A percentile compares a stretch with the other conserved stretches of the same genome.
Evolutionary conservation across 257 asterid genomes (phyloP).

Genomic region (Euphrasia confusa): DNA sequence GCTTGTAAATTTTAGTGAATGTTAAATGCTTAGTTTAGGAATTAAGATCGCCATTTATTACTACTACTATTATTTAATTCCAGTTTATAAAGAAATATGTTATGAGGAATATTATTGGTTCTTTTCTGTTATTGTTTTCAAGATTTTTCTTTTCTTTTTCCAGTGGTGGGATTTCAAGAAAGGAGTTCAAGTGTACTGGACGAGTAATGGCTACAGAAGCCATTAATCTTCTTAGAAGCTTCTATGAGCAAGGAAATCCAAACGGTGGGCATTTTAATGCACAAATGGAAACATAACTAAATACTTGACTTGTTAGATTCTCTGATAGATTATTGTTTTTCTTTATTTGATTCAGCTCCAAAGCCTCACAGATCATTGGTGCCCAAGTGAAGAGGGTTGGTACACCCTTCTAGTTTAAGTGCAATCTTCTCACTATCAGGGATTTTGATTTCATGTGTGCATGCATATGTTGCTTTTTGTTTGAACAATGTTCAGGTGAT

Average conservation of each 20-base stretch:
- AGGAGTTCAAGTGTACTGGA: conserved; percentile 74
- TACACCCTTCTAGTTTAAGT: conserved; percentile 10
- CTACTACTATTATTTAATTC: not conserved
- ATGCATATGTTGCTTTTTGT: not conserved
- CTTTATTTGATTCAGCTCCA: conserved; percentile 47
- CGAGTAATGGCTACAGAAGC: conserved; percentile 87
- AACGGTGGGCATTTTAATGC: conserved; percentile 39
- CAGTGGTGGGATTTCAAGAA: conserved; percentile 34
- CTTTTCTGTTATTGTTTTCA: not conserved
- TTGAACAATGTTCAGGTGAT: not conserved
- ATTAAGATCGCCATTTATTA: not conserved
- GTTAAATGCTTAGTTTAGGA: not conserved
- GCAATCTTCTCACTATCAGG: conserved; percentile 21
- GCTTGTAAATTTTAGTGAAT: not conserved
- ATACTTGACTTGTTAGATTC: conserved; percentile 8
- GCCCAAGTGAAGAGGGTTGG: conserved; percentile 25
- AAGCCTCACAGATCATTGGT: conserved; percentile 63
- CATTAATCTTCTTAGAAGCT: conserved; percentile 56
- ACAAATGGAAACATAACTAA: not conserved
- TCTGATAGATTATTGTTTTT: conserved; percentile 18
- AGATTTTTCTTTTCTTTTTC: not conserved
- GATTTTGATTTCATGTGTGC: not conserved
- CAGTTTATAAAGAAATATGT: not conserved
- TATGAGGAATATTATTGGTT: not conserved
- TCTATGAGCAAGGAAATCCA: conserved; percentile 97